Evolutionary conservation across 371 early-diverging fungal genomes (phyloP).

Genomic region (Coemansia sp.): DNA sequence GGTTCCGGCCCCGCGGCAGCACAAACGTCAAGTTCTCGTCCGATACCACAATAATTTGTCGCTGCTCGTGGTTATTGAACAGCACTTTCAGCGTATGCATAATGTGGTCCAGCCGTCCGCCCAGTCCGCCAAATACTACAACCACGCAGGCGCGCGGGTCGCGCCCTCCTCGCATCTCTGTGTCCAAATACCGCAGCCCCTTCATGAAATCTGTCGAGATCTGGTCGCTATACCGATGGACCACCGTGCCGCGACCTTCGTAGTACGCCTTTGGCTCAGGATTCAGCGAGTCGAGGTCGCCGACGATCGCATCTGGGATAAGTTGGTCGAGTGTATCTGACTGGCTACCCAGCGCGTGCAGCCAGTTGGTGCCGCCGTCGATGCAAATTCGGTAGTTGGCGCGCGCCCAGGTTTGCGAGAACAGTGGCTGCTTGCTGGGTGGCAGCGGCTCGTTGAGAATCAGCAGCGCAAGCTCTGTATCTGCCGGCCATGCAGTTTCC

Average conservation of each 20-base stretch:
- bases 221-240: conserved; percentile 60
- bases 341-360: conserved; percentile 65
- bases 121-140: conserved; percentile 77
- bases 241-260: conserved; percentile 54
- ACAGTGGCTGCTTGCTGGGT: conserved; percentile 5
- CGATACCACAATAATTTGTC: conserved; percentile 64
- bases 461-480: conserved; percentile 32
- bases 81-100: conserved; percentile 75
- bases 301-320: conserved; percentile 77
- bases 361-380: conserved; percentile 88
- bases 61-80: conserved; percentile 57
- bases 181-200: conserved; percentile 57
- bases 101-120: conserved; percentile 90
- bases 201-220: conserved; percentile 88
- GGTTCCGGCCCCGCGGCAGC: conserved; percentile 62
- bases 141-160: conserved; percentile 56
- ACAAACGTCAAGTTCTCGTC: conserved; percentile 72
- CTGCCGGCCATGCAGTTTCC: conserved; percentile 9
- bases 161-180: conserved; percentile 1
- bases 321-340: conserved; percentile 56
- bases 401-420: conserved; percentile 38
- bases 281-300: conserved; percentile 84
- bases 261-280: conserved; percentile 69
- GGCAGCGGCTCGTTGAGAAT: conserved; percentile 48
- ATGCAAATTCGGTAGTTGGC: conserved; percentile 75